Evolutionary conservation across 768 basidiomycete species (phyloP), one percentile per base, ranked within the genome.

Genomic region (Fistulinella prunicolor): DNA sequence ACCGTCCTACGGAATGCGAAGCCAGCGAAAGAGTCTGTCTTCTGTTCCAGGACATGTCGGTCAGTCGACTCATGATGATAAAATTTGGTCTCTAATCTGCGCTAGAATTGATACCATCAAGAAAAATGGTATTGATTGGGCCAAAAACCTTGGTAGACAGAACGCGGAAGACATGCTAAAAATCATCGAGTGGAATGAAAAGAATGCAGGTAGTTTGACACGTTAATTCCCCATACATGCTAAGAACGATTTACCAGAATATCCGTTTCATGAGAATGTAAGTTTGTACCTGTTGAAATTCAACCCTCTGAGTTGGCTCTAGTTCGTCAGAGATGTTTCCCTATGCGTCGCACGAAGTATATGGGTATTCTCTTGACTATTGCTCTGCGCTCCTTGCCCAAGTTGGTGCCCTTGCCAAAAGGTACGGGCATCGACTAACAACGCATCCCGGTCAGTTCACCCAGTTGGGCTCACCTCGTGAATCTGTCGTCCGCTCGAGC

Each of bases 301-400:
- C 17, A 3, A 10, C 30, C 19, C 10, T 21, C 39, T 54, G 41
- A 52, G 26, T 37, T 22, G 29, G 20, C n/a, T 21, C 3, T 37
- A 66, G 66, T 5, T 94, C 91, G 0, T 92, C 90, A 8, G 89
- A 93, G 54, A 85, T 96, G 80, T 95, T 96, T 67, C 93, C 94
- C 1, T 96, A 86, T 58, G 92, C 93, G 0, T 88, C 87, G 1
- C 94, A 97, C 56, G 73, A 69, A 16, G 75, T 73, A 17, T 80
- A 92, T 58, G 92, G 92, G 0, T 96, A 97, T 65, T 77, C 82
- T 14, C 75, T 97, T 21, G 77, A 80, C 8, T 94, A 89, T 50
- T 92, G 89, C 6, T 72, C 78, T 6, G 47, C 70, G 3, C 68
- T 79, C 20, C 71, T 84, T 6, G 73, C 74, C 2, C 59, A 72